Evolutionary conservation across 2,329 filamentous ascomycete species (phyloP).

Genomic region (Hymenotorrendiella dingleyae): DNA sequence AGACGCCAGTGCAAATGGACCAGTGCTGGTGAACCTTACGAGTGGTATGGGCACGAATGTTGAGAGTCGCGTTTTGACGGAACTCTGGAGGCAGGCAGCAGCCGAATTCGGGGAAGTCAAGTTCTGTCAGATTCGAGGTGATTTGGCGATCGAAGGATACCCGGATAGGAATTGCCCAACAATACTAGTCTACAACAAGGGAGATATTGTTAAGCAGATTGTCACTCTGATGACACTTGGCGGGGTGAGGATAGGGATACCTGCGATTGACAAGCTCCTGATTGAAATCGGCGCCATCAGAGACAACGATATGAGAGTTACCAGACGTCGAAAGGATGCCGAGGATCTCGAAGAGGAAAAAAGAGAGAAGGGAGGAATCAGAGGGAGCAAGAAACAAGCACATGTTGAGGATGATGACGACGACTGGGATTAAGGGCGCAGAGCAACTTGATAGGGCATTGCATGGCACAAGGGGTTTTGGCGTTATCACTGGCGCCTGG

Average conservation of each 20-base stretch:
- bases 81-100: constrained; percentile 82
- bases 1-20: constrained; percentile 69
- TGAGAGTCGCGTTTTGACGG: constrained; percentile 76
- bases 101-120: constrained; percentile 88
- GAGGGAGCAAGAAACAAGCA: constrained; percentile 19
- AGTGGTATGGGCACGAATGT: constrained; percentile 72
- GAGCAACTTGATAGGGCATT: not conserved
- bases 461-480: no score
- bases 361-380: constrained; percentile 26
- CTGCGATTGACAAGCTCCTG: constrained; percentile 74
- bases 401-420: constrained; percentile 35
- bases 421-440: constrained; percentile 47
- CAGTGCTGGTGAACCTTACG: constrained; percentile 74
- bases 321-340: constrained; percentile 26
- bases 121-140: constrained; percentile 90
- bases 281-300: constrained; percentile 77
- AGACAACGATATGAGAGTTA: constrained; percentile 70
- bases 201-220: constrained; percentile 85
- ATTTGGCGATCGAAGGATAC: constrained; percentile 94
- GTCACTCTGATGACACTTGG: constrained; percentile 80
- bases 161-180: constrained; percentile 93
- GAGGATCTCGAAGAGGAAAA: constrained; percentile 29
- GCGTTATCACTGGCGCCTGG: no score
- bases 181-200: constrained; percentile 85
- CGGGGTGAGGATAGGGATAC: constrained; percentile 63